These are phyloP conservation scores for Aspergillus heteromorphus DNA, from an alignment of 495 filamentous ascomycete genomes.

Conservation along the genomic window DNA sequence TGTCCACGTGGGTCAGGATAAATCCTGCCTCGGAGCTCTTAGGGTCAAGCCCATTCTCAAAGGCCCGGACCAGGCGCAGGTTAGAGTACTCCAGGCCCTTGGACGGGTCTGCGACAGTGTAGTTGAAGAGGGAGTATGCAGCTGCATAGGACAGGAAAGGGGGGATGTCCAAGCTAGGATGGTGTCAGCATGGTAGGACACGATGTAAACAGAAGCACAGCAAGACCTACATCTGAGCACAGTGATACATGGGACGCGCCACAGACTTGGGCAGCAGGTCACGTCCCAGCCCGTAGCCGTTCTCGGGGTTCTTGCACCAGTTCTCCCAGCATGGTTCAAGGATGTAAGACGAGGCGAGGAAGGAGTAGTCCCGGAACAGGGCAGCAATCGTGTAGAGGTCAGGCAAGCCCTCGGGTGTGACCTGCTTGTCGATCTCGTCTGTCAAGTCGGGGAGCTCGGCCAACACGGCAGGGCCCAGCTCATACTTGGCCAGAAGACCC, in stretches of 20 bases:
- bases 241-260: constrained; percentile 67
- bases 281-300: constrained; percentile 70
- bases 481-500: constrained; percentile 68
- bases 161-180: constrained; percentile 38
- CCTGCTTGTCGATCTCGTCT: constrained; percentile 60
- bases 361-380: constrained; percentile 84
- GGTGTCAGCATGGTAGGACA: neutral
- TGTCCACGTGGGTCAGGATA: constrained; percentile 75
- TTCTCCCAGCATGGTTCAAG: constrained; percentile 88
- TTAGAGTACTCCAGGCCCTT: constrained; percentile 65
- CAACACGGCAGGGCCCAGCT: constrained; percentile 63
- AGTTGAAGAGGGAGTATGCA: constrained; percentile 88
- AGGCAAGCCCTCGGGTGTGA: constrained; percentile 35
- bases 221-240: constrained; percentile 68
- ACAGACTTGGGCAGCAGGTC: constrained; percentile 63
- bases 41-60: constrained; percentile 80
- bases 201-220: neutral
- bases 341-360: constrained; percentile 80
- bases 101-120: constrained; percentile 60
- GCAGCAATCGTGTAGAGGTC: constrained; percentile 75
- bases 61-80: constrained; percentile 78
- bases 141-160: constrained; percentile 96
- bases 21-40: constrained; percentile 88
- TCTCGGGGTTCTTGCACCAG: constrained; percentile 54
- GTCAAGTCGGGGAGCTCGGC: constrained; percentile 70